A percentile compares a stretch with the other conserved stretches of the same genome.
phyloP scores from a whole-genome alignment of 2,329 filamentous ascomycete genomes.

The Metarhizium rileyi region DNA sequence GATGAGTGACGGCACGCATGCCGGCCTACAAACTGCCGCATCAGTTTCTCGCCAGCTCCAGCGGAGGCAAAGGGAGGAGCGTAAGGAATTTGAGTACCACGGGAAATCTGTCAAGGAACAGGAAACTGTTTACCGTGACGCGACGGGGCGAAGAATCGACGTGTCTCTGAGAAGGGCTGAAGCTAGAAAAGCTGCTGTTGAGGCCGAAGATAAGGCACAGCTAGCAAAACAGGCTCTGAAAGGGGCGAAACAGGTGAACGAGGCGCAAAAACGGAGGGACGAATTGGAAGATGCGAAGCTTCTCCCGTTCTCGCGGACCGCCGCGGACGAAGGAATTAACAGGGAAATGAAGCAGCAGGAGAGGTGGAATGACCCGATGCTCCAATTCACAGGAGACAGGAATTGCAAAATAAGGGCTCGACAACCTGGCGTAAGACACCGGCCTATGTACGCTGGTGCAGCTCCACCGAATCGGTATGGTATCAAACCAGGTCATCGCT shows the following conservation, averaged over 20 bases:
- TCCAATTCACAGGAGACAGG: constrained; percentile 58
- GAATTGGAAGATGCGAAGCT: constrained; percentile 70
- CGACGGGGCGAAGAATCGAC: constrained; percentile 88
- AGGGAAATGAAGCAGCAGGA: constrained; percentile 64
- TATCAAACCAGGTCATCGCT: constrained; percentile 83
- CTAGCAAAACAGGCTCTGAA: constrained; percentile 61
- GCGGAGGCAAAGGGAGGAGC: constrained; percentile 56
- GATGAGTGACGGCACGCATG: constrained; percentile 83
- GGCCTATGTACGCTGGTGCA: constrained; percentile 66
- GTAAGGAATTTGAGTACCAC: constrained; percentile 36
- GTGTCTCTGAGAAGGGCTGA: constrained; percentile 84
- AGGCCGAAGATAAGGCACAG: constrained; percentile 62
- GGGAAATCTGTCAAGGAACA: constrained; percentile 40
- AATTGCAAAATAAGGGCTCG: constrained; percentile 18
- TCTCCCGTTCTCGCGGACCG: constrained; percentile 67
- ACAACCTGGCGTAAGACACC: constrained; percentile 24
- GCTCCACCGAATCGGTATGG: constrained; percentile 88
- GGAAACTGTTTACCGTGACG: constrained; percentile 92
- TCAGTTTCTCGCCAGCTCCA: constrained; percentile 63
- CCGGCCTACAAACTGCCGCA: constrained; percentile 76
- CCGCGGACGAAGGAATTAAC: constrained; percentile 84
- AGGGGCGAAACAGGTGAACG: constrained; percentile 74
- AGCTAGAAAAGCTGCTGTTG: constrained; percentile 53
- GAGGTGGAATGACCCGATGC: constrained; percentile 93
- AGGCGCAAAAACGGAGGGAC: constrained; percentile 55